Evolutionary conservation across 768 basidiomycete species (phyloP), one percentile per base, ranked within the genome.

Genomic region (Suillus occidentalis): DNA sequence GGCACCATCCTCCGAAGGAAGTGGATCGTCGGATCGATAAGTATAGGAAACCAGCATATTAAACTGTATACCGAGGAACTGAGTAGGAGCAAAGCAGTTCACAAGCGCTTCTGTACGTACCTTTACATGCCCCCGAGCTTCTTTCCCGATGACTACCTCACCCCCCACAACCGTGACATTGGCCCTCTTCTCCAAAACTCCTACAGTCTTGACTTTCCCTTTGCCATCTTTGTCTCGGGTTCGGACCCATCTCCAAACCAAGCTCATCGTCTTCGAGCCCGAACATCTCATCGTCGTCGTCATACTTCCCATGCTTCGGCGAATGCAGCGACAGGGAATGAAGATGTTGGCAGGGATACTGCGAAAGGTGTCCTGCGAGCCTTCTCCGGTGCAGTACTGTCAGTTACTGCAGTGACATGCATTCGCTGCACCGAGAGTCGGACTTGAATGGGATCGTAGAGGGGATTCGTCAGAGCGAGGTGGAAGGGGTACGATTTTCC

Each of bases 231-330:
- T 85, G 6, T 72, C 80, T 77, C 70, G 84, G 81, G 66, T 77
- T 73, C 66, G 81, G 81, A 69, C 71, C 81, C 66, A 43, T 73
- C 66, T 71, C 79, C 37, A 70, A 69, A 13, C 76, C 68, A 63
- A 78, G 69, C 40, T 77, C 79, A 53, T 81, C 81, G 31, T 80
- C 82, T 47, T 79, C 77, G 45, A 76, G 72, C 43, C 85, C 87
- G 70, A 90, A 89, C 91, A 93, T 92, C 52, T 84, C 84, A 40
- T 94, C 95, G 64, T 97, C 95, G 65, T 95, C 95, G 62, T 97
- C 97, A 67, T 95, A 97, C n/a, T 75, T 99, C 95, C 97, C 97
- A 99, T 40, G 94, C 94, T 74, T 99, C 97, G 20, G 94, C 94
- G 72, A 91, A 96, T 3, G 97, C 92, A 16, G 91, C 89, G 56